These are phyloP conservation scores for Teratosphaeria gauchensis DNA, from an alignment of 2,329 filamentous ascomycete species.

Conservation along the genomic window DNA sequence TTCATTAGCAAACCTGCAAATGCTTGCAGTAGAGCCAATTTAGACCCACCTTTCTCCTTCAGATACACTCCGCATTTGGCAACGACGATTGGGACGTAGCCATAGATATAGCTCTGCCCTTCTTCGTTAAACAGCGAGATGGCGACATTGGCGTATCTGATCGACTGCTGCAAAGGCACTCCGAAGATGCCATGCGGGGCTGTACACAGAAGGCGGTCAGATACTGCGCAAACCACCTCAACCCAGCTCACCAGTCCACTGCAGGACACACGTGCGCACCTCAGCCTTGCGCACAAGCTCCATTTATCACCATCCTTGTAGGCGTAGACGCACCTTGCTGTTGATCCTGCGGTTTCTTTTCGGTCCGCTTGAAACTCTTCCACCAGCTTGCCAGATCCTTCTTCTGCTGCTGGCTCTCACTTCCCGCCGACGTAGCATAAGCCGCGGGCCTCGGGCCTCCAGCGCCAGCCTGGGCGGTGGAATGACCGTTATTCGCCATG, in stretches of 20 bases:
- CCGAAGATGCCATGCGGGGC: slow-evolving; percentile 76
- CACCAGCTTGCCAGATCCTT: slow-evolving; percentile 92
- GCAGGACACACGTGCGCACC: not conserved
- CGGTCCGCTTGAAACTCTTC: slow-evolving; percentile 77
- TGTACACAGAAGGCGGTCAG: slow-evolving; percentile 1
- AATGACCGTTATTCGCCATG: slow-evolving; percentile 32
- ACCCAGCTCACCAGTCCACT: not conserved
- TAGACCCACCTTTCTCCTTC: slow-evolving; percentile 83
- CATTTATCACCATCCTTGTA: not conserved
- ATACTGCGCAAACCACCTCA: not conserved
- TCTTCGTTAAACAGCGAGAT: slow-evolving; percentile 91
- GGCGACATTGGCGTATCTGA: slow-evolving; percentile 94
- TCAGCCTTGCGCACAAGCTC: not conserved
- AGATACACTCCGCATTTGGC: slow-evolving; percentile 96
- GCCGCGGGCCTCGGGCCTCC: slow-evolving; percentile 34
- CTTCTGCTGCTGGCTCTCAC: slow-evolving; percentile 67
- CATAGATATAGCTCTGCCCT: slow-evolving; percentile 93
- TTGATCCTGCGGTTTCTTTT: slow-evolving; percentile 54
- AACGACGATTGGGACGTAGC: slow-evolving; percentile 95
- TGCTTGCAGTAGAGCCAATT: slow-evolving; percentile 4
- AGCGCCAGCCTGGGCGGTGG: slow-evolving; percentile 34
- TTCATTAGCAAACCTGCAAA: slow-evolving; percentile 13
- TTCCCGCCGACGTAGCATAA: slow-evolving; percentile 34
- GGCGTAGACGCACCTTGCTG: slow-evolving; percentile 47
- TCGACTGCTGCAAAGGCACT: slow-evolving; percentile 84